Evolutionary conservation across 768 basidiomycete genomes (phyloP).

Genomic region (Leccinum olivaceopallidum): DNA sequence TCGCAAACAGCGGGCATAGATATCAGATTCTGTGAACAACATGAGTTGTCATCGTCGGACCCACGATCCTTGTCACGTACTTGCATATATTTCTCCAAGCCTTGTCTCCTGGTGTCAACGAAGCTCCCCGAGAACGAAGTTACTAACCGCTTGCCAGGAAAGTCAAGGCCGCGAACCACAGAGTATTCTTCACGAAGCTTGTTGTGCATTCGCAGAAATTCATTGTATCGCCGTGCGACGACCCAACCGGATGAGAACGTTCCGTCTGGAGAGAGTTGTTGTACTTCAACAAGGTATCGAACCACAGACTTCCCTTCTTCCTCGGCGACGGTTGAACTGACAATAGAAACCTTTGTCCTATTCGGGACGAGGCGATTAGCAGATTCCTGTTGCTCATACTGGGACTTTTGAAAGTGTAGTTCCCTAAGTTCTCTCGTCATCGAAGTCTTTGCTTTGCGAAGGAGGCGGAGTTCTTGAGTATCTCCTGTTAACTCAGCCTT

Average conservation of each 20-base stretch:
- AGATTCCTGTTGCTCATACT: constrained; percentile 93
- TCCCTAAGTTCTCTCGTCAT: constrained; percentile 83
- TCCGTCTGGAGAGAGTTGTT: constrained; percentile 81
- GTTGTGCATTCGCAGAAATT: constrained; percentile 89
- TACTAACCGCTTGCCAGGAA: constrained; percentile 93
- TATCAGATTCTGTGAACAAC: constrained; percentile 58
- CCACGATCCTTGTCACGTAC: constrained; percentile 38
- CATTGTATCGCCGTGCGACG: constrained; percentile 90
- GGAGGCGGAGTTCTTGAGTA: constrained; percentile 78
- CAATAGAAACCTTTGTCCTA: constrained; percentile 81
- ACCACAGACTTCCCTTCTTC: constrained; percentile 90
- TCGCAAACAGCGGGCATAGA: constrained; percentile 75
- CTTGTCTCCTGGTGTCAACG: constrained; percentile 75
- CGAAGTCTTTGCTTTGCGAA: constrained; percentile 78
- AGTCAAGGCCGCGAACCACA: constrained; percentile 71
- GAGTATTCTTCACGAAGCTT: constrained; percentile 76
- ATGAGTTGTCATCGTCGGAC: background rate
- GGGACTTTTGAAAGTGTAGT: constrained; percentile 84
- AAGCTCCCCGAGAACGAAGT: constrained; percentile 85
- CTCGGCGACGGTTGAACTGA: constrained; percentile 78
- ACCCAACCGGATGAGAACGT: constrained; percentile 88
- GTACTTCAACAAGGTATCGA: constrained; percentile 89
- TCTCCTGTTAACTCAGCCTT: constrained; percentile 96
- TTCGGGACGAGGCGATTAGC: constrained; percentile 85
- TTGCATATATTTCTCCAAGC: constrained; percentile 90